phyloP scores from a whole-genome alignment of 768 basidiomycete species.

The Austroboletus eburneus region DNA sequence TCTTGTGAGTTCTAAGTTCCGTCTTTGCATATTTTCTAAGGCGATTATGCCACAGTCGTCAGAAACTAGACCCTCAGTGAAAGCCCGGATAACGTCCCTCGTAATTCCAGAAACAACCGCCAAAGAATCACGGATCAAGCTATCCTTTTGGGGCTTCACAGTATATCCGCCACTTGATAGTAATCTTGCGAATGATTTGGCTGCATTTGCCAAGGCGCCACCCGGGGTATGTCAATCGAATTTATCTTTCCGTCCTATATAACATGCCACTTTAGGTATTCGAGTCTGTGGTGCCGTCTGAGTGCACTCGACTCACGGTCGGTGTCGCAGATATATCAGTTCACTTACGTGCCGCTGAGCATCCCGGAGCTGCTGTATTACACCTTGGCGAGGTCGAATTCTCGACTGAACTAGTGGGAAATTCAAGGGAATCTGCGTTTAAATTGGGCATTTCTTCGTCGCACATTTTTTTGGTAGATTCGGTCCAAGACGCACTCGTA shows the following conservation, averaged over 20 bases:
- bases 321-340: slow-evolving; percentile 64
- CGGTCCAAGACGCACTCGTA: slow-evolving; percentile 35
- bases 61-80: slow-evolving; percentile 48
- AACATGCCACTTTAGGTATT: slow-evolving; percentile 55
- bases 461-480: slow-evolving; percentile 52
- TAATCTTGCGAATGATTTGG: slow-evolving; percentile 58
- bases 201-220: slow-evolving; percentile 70
- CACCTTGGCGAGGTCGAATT: slow-evolving; percentile 66
- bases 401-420: slow-evolving; percentile 68
- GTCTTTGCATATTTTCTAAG: slow-evolving; percentile 1
- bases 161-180: slow-evolving; percentile 59
- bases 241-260: slow-evolving; percentile 1
- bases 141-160: slow-evolving; percentile 62
- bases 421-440: slow-evolving; percentile 53
- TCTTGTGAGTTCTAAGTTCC: slow-evolving; percentile 43
- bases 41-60: slow-evolving; percentile 35
- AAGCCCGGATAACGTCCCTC: slow-evolving; percentile 64
- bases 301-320: slow-evolving; percentile 70
- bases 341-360: slow-evolving; percentile 50
- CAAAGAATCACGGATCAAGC: slow-evolving; percentile 76
- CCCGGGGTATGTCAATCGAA: slow-evolving; percentile 64
- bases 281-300: slow-evolving; percentile 88
- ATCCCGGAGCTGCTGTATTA: slow-evolving; percentile 63
- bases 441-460: slow-evolving; percentile 45
- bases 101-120: slow-evolving; percentile 52